These are phyloP conservation scores for Danielozyma ontarioensis DNA, from an alignment of 805 yeast species.

Conservation along the genomic window DNA sequence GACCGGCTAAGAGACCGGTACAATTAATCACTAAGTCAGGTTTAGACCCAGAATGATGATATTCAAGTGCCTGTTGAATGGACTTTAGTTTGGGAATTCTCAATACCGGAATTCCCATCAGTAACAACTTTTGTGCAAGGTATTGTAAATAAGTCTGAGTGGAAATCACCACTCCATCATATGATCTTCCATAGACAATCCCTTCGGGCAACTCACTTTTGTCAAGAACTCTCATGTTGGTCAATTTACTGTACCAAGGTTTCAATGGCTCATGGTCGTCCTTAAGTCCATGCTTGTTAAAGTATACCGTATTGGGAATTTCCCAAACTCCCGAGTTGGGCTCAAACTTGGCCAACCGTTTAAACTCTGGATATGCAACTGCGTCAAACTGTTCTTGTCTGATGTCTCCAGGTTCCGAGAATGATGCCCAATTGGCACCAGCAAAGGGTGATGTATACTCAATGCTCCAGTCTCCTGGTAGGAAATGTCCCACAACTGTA, in stretches of 20 bases:
- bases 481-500: slow-evolving; percentile 28
- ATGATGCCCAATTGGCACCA: slow-evolving; percentile 68
- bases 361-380: slow-evolving; percentile 43
- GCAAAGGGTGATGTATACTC: slow-evolving; percentile 64
- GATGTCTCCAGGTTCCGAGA: slow-evolving; percentile 40
- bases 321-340: slow-evolving; percentile 43
- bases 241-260: slow-evolving; percentile 47
- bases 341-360: slow-evolving; percentile 37
- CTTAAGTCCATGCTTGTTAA: slow-evolving; percentile 5
- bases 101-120: slow-evolving; percentile 43
- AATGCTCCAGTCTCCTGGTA: slow-evolving; percentile 52
- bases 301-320: slow-evolving; percentile 8
- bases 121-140: slow-evolving; percentile 41
- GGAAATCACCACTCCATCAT: slow-evolving; percentile 53
- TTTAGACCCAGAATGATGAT: slow-evolving; percentile 12
- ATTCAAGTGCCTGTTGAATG: slow-evolving; percentile 42
- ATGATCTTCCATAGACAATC: slow-evolving; percentile 41
- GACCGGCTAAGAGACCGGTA: slow-evolving; percentile 47
- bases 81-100: slow-evolving; percentile 34
- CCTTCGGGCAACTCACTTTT: slow-evolving; percentile 36
- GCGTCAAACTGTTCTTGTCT: slow-evolving; percentile 32
- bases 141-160: slow-evolving; percentile 53
- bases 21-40: slow-evolving; percentile 54
- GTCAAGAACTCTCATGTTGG: slow-evolving; percentile 32
- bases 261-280: slow-evolving; percentile 3